Percentiles rank a stretch among this genome's conserved stretches.
Conservation (phyloP, 371 early-diverging fungal species). For the Mortierella sp. region DNA sequence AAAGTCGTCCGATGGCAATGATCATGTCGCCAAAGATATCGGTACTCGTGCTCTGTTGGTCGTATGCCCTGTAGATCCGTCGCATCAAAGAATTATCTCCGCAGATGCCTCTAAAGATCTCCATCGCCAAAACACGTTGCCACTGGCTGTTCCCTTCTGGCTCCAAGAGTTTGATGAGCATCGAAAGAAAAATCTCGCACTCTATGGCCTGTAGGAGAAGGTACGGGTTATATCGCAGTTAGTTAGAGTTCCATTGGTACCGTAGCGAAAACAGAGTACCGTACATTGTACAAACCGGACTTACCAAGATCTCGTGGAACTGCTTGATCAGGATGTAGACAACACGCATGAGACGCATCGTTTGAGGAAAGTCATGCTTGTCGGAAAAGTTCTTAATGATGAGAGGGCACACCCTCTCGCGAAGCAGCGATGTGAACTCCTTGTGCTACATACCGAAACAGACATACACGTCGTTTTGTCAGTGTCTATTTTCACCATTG, state of each 20-base stretch:
- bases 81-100: slow-evolving; percentile 71
- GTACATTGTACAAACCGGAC: neutral
- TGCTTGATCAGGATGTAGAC: slow-evolving; percentile 85
- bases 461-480: too few species aligned
- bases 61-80: slow-evolving; percentile 83
- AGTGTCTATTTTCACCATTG: neutral
- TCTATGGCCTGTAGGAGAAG: slow-evolving; percentile 74
- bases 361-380: slow-evolving; percentile 84
- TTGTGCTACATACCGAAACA: slow-evolving; percentile 67
- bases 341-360: slow-evolving; percentile 88
- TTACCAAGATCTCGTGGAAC: slow-evolving; percentile 80
- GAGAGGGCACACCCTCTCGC: slow-evolving; percentile 89
- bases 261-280: neutral
- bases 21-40: slow-evolving; percentile 88
- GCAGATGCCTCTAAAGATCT: slow-evolving; percentile 82
- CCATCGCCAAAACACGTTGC: slow-evolving; percentile 92
- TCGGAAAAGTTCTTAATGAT: slow-evolving; percentile 93
- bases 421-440: slow-evolving; percentile 77
- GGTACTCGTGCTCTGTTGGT: slow-evolving; percentile 75
- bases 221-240: neutral
- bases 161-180: slow-evolving; percentile 87
- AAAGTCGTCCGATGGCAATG: slow-evolving; percentile 80
- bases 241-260: neutral
- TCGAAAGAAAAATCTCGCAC: slow-evolving; percentile 93
- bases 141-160: slow-evolving; percentile 82